Conservation (phyloP, 768 basidiomycete genomes). For the Mrakia frigida region DNA sequence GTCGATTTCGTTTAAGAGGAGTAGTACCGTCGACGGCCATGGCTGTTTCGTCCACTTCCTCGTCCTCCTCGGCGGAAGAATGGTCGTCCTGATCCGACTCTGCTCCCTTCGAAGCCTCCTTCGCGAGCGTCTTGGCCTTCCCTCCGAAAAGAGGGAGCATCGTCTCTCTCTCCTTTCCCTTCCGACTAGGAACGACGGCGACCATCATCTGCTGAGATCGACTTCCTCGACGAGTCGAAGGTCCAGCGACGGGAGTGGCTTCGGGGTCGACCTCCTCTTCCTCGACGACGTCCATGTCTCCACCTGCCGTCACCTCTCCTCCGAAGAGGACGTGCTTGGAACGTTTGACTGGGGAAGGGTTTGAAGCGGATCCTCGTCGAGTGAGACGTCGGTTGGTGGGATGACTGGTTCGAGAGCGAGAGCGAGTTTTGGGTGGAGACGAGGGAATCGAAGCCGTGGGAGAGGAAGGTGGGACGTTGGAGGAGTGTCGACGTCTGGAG, state of each 20-base stretch:
- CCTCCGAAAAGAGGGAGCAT: neutral
- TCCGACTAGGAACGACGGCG: neutral
- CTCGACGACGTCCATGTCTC: neutral
- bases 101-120: conserved; percentile 4
- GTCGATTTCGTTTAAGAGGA: conserved; percentile 1
- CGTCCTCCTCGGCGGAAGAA: conserved; percentile 18
- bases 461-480: conserved; percentile 11
- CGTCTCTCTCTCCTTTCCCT: conserved; percentile 5
- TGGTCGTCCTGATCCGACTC: conserved; percentile 13
- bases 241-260: neutral
- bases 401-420: neutral
- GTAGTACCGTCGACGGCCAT: conserved; percentile 3
- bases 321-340: conserved; percentile 18
- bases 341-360: neutral
- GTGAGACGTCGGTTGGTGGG: neutral
- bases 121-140: conserved; percentile 20
- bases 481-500: conserved; percentile 12
- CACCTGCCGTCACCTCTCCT: neutral
- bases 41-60: neutral
- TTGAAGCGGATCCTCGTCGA: conserved; percentile 4
- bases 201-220: neutral
- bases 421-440: neutral
- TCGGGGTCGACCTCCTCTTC: conserved; percentile 8
- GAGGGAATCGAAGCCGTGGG: neutral
- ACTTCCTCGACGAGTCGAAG: neutral